Percentiles rank a stretch among this genome's conserved stretches.
Evolutionary conservation across 371 early-diverging fungal species (phyloP).

Genomic region (Mitosporidium daphniae): DNA sequence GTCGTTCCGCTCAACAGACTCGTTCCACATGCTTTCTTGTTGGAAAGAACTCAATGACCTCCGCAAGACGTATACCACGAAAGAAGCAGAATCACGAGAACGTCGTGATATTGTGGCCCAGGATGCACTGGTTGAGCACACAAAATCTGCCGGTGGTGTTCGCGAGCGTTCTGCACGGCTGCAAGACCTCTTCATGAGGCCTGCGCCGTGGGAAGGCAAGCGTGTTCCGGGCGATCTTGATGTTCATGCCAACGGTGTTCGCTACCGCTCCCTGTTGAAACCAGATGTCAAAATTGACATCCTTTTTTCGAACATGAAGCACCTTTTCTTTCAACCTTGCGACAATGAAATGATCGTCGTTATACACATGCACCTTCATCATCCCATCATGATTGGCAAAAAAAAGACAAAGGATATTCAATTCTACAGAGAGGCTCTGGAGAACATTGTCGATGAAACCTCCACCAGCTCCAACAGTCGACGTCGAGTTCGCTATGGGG

Average conservation of each 20-base stretch:
- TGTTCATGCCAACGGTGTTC: slow-evolving; percentile 62
- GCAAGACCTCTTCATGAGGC: slow-evolving; percentile 55
- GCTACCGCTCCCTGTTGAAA: slow-evolving; percentile 38
- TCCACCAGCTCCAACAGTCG: slow-evolving; percentile 50
- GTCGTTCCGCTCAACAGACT: slow-evolving; percentile 1
- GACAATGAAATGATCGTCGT: slow-evolving; percentile 71
- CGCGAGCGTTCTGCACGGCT: slow-evolving; percentile 26
- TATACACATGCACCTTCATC: slow-evolving; percentile 71
- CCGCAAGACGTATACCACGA: slow-evolving; percentile 33
- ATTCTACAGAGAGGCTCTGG: slow-evolving; percentile 85
- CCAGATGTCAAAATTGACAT: slow-evolving; percentile 51
- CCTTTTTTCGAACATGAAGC: slow-evolving; percentile 82
- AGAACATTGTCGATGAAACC: slow-evolving; percentile 77
- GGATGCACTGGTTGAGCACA: slow-evolving; percentile 35
- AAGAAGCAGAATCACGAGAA: slow-evolving; percentile 61
- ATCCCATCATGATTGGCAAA: slow-evolving; percentile 80
- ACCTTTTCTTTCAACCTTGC: slow-evolving; percentile 89
- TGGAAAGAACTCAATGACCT: no score
- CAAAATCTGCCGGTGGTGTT: slow-evolving; percentile 2
- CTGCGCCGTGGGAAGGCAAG: slow-evolving; percentile 29
- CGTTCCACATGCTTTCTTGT: not conserved
- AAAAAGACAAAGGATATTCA: slow-evolving; percentile 91
- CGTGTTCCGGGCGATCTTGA: slow-evolving; percentile 57
- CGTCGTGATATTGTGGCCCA: slow-evolving; percentile 80
- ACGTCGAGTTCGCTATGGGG: no score